Conservation (phyloP, 305 asterid genomes). For the Solanum hybrid region DNA sequence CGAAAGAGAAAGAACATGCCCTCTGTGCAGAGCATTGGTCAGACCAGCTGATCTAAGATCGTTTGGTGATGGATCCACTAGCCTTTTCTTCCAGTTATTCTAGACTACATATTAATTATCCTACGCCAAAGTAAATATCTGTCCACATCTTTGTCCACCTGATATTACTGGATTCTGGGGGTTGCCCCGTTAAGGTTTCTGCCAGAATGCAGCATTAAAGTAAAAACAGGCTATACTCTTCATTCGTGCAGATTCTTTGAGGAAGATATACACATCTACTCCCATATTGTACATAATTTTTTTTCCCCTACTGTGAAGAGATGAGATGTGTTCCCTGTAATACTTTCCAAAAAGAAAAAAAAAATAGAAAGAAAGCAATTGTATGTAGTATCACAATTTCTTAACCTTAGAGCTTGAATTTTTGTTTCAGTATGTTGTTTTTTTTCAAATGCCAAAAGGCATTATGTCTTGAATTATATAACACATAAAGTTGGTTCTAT, state of each 20-base stretch:
- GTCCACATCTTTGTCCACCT: conserved; percentile 1
- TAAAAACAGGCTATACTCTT: not conserved
- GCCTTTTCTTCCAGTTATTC: conserved; percentile 30
- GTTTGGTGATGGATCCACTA: conserved; percentile 39
- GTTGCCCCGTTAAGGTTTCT: not conserved
- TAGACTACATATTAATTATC: not conserved
- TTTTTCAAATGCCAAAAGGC: not conserved
- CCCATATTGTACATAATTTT: not conserved
- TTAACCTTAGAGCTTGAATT: not conserved
- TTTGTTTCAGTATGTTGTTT: not conserved
- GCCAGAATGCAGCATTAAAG: not conserved
- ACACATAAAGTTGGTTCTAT: not conserved
- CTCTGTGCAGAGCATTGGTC: conserved; percentile 36
- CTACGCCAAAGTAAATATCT: not conserved
- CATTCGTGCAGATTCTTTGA: not conserved
- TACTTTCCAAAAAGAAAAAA: not conserved
- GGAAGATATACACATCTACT: not conserved
- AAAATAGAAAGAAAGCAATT: not conserved
- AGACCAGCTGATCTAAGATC: conserved; percentile 37
- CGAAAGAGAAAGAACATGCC: conserved; percentile 43
- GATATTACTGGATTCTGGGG: not conserved
- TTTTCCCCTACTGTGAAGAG: not conserved
- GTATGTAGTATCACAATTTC: not conserved
- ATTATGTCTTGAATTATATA: not conserved
- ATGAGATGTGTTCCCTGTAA: not conserved